Evolutionary conservation across 2,329 filamentous ascomycete species (phyloP), one percentile per base, ranked within the genome.

Genomic region (Diaporthe nobilis): DNA sequence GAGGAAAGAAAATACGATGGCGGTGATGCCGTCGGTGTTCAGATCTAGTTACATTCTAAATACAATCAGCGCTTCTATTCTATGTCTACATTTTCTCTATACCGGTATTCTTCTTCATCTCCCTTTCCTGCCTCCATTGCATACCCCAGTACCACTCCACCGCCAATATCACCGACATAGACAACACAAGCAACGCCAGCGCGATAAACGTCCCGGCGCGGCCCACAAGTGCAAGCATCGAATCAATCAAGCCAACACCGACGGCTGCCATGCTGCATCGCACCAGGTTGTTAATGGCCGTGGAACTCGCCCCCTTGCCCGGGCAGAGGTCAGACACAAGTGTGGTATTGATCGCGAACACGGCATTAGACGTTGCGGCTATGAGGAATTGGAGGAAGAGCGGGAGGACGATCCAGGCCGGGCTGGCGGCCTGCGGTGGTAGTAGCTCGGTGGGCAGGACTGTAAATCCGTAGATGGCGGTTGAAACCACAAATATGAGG

Each of bases 301-400:
- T 84, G 22, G 78, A 79, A 47, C 82, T 81, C 2, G 83, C 82
- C 4, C 81, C 79, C n/a, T 78, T 77, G 3, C 80, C 80, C 0
- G 82, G 83, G 53, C 80, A 84, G 2, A 82, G 74, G 55, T 84
- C 83, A 10, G 82, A 78, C n/a, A 84, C 78, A n/a, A 84, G 78
- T 10, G 83, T 82, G 47, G 81, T 80, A 70, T 83, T 83, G 13
- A 83, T 78, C 13, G 81, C 81, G 71, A 85, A 85, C 3, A 85
- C 78, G 9, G 85, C 84, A 60, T 84, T 85, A n/a, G 82, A 81
- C 0, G 82, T 80, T 1, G 81, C 81, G 3, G 84, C 83, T 55
- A 86, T 84, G 8, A 85, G 34, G 72, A 85, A 85, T 60, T 82
- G 81, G 9, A 81, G 76, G 9, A 76, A 51, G 37, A 82, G 78